Base-by-base conservation (phyloP, 2,329 filamentous ascomycete species). In the Aspergillus latus region DNA sequence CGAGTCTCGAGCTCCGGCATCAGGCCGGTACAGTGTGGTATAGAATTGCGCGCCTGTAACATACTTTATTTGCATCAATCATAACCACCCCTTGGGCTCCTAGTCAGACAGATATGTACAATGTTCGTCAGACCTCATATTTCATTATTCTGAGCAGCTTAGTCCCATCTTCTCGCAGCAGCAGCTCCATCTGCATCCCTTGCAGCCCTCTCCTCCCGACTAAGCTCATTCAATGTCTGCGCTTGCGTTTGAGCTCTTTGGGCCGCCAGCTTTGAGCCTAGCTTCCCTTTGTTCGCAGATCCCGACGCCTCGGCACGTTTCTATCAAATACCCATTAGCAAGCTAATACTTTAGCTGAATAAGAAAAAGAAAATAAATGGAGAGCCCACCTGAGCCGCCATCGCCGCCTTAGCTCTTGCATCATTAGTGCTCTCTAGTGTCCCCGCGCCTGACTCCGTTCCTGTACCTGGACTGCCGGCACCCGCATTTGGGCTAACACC, bases 11-110 rank as follows among this genome's bases (percentile, higher is more conserved):
- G 88, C 88, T 11, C 89, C 90, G 1, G 86, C 86, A 21, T 88
- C 87, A 68, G 90, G 90, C 57, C 84, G 92, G 66, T 99, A 97
- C 71, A 95, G 85, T 45, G 91, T 97, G 67, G 85, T 91, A 55
- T 95, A 69, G 47, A 53, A n/a, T 36, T 34, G 32, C 40, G 26
- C 37, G 9, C 9, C 26, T 62, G 60, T 62, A 58, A 60, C 48
- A 62, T 60, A 63, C 39, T 30, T 26, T 30, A 16, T 29, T 45
- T 29, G 32, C 21, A 15, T 21, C n/a, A 7, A 32, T 16, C 21
- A 34, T 30, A 47, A 11, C 16, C 8, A 42, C 39, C 7, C 39
- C 8, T 21, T 42, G 4, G 15, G 15, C 7, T 11, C 39, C 15
- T 11, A 21, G 39, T 42, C 15, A 42, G 28, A 32, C 16, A 43